Evolutionary conservation across 176 grass and related monocot genomes (phyloP), one percentile per base, ranked within the genome.

Genomic region (Phoenix roebelenii): DNA sequence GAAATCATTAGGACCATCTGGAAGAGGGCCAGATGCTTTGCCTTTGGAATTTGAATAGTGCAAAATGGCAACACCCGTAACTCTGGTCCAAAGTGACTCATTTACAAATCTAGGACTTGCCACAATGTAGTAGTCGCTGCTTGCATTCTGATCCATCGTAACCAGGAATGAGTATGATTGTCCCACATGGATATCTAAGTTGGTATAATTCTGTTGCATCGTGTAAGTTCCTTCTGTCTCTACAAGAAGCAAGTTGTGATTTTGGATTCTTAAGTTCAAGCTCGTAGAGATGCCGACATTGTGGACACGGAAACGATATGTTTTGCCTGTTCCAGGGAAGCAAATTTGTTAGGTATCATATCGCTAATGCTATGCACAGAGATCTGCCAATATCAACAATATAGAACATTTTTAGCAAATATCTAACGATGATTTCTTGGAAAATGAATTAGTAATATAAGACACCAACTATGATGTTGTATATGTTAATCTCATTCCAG

Each of bases 81-180:
- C 87, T 76, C 81, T 82, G 55, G 70, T 69, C 93, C 93, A 97
- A 5, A 77, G 51, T 3, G 87, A 92, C 51, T 77, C 84, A 0
- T 97, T 97, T 56, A 88, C 84, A 80, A 97, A 97, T 58, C 93
- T 81, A 59, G 83, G 59, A 26, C 93, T 97, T 23, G 87, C 93
- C 19, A 88, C 93, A 14, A 97, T 83, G 65, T 97, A 97, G 25
- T 91, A 97, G 49, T 97, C 93, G 9, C 76, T 88, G 76, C 84
- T 97, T 16, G 93, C 87, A 25, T 92, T 92, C 65, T 97, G 93
- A 77, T 92, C 87, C 93, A 97, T 97, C 15, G 81, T 97, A 55
- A 97, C 59, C 62, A 97, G 25, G 75, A 97, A 97, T 14, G 93
- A 97, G 78, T 88, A 91, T 5, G 93, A 97, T 52, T 97, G 93